These are phyloP conservation scores for Leptoxyphium fumago DNA, from an alignment of 2,329 filamentous ascomycete genomes.

Conservation along the genomic window DNA sequence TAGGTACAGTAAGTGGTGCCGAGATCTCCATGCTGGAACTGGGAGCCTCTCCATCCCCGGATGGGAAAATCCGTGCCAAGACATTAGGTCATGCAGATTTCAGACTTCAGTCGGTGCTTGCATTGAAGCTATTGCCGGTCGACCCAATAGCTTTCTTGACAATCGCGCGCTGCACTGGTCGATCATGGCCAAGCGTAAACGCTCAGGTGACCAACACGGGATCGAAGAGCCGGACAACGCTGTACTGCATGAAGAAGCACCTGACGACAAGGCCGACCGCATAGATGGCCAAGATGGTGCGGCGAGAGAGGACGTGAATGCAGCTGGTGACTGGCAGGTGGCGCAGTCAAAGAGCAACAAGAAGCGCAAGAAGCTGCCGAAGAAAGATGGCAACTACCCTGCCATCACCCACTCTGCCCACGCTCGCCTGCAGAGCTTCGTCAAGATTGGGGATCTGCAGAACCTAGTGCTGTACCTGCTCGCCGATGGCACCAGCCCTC, in stretches of 20 bases:
- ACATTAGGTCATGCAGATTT: too few relatives aligned
- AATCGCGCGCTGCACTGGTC: not conserved
- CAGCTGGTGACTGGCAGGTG: constrained; percentile 11
- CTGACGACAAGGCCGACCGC: not conserved
- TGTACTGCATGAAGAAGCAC: too few relatives aligned
- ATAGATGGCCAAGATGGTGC: constrained; percentile 1
- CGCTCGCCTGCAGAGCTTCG: constrained; percentile 38
- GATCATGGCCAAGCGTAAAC: not conserved
- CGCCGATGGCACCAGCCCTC: constrained; percentile 45
- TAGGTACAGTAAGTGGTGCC: too few relatives aligned
- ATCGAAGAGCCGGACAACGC: too few relatives aligned
- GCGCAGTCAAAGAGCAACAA: constrained; percentile 11
- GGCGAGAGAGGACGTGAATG: not conserved
- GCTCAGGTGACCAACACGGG: not conserved
- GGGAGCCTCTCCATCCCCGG: too few relatives aligned
- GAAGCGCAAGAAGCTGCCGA: constrained; percentile 12
- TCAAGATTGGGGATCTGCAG: constrained; percentile 45
- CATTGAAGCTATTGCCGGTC: too few relatives aligned
- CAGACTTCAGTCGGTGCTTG: too few relatives aligned
- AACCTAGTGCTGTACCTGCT: constrained; percentile 44
- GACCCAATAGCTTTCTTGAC: too few relatives aligned
- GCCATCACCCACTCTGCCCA: constrained; percentile 38
- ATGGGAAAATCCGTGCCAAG: too few relatives aligned
- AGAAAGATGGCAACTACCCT: constrained; percentile 33
- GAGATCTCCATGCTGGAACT: too few relatives aligned